phyloP scores from a whole-genome alignment of 352 stramenopile species.

The Pythium brassicae region DNA sequence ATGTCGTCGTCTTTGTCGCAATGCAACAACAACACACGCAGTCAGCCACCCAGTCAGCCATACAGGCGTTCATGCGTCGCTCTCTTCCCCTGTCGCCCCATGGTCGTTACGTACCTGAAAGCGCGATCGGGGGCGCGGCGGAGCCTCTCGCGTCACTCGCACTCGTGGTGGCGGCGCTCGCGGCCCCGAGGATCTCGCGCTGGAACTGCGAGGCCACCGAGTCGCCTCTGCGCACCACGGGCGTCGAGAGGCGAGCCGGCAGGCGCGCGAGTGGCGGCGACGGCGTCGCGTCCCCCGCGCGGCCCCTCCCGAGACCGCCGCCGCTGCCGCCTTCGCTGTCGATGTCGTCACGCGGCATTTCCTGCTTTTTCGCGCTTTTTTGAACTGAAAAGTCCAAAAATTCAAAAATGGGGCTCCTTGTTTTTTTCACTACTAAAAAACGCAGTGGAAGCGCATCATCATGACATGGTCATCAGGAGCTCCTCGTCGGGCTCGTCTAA shows the following conservation, averaged over 20 bases:
- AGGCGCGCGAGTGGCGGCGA: constrained; percentile 8
- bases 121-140: background rate
- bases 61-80: too few species aligned
- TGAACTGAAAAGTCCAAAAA: background rate
- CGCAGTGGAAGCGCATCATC: too few species aligned
- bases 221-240: constrained; percentile 24
- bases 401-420: background rate
- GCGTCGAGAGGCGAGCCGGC: constrained; percentile 24
- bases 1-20: constrained; percentile 16
- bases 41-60: too few species aligned
- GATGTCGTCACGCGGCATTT: too few species aligned
- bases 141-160: background rate
- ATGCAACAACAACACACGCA: too few species aligned
- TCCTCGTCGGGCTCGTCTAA: constrained; percentile 1
- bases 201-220: constrained; percentile 58
- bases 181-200: constrained; percentile 43
- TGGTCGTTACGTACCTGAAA: background rate
- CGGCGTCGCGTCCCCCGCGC: background rate
- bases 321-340: background rate
- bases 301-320: too few species aligned
- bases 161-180: background rate
- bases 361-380: constrained; percentile 1
- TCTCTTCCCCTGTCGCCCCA: too few species aligned
- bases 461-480: too few species aligned
- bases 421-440: background rate